Percentiles rank a stretch among this genome's conserved stretches.
phyloP scores from a whole-genome alignment of 2,329 filamentous ascomycete species.

The Xylaria sp. region DNA sequence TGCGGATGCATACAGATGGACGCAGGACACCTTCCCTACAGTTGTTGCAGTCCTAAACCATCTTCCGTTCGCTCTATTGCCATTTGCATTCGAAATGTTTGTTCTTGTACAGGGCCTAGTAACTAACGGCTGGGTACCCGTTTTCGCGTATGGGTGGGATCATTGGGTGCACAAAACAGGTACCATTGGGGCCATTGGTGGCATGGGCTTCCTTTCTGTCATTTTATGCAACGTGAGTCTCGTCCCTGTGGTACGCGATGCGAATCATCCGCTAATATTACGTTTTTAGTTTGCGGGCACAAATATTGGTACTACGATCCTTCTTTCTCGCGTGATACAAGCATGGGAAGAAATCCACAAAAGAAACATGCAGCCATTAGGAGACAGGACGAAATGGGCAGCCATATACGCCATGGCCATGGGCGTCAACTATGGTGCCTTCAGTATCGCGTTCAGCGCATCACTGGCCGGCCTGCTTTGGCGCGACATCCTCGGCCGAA shows the following conservation, averaged over 20 bases:
- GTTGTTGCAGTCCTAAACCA: conserved; percentile 72
- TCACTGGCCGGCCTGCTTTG: conserved; percentile 78
- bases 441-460: conserved; percentile 77
- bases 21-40: conserved; percentile 77
- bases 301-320: conserved; percentile 80
- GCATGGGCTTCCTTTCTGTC: conserved; percentile 79
- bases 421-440: conserved; percentile 80
- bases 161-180: conserved; percentile 78
- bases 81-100: conserved; percentile 80
- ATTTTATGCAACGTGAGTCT: conserved; percentile 76
- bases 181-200: conserved; percentile 73
- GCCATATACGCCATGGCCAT: conserved; percentile 80
- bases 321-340: conserved; percentile 76
- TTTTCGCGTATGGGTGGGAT: conserved; percentile 79
- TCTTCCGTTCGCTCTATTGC: conserved; percentile 74
- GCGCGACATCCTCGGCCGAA: conserved; percentile 75
- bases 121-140: conserved; percentile 78
- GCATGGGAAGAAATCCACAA: conserved; percentile 72
- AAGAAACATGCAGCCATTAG: conserved; percentile 60
- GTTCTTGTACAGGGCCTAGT: conserved; percentile 78
- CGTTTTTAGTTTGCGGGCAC: conserved; percentile 75
- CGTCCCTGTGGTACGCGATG: neutral
- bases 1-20: conserved; percentile 64
- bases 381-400: conserved; percentile 75
- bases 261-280: neutral